These are phyloP conservation scores for Podila horticola DNA, from an alignment of 192 early-diverging fungal species.

Conservation along the genomic window DNA sequence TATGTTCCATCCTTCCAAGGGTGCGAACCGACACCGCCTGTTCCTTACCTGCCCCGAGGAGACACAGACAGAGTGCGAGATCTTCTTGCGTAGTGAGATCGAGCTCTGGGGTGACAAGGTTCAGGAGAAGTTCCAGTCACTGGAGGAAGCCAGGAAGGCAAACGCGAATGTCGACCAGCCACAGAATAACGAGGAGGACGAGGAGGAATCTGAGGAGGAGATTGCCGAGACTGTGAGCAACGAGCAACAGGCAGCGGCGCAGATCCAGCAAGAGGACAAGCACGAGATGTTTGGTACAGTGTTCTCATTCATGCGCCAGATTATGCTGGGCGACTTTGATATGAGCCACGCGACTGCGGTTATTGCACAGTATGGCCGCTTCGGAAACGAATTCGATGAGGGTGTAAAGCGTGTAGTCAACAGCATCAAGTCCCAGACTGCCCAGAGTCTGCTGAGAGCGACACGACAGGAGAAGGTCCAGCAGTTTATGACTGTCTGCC, in stretches of 20 bases:
- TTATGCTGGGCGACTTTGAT: conserved; percentile 55
- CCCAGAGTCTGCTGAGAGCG: conserved; percentile 9
- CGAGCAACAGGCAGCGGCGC: conserved; percentile 19
- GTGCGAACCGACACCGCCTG: conserved; percentile 24
- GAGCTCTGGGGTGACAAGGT: conserved; percentile 35
- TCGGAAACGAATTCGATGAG: conserved; percentile 57
- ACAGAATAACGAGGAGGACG: conserved; percentile 1
- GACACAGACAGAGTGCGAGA: conserved; percentile 41
- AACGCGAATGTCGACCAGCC: conserved; percentile 2
- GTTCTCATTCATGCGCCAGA: conserved; percentile 52
- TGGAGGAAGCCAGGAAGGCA: conserved; percentile 18
- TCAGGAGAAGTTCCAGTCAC: conserved; percentile 9
- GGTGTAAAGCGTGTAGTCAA: conserved; percentile 53
- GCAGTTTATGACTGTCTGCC: conserved; percentile 43
- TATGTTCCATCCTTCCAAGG: conserved; percentile 46
- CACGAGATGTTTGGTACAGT: conserved; percentile 52
- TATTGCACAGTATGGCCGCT: conserved; percentile 48
- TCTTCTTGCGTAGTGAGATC: conserved; percentile 53
- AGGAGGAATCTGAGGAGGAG: conserved; percentile 2
- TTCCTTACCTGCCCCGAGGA: conserved; percentile 44
- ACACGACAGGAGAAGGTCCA: conserved; percentile 19
- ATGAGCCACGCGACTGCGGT: conserved; percentile 37
- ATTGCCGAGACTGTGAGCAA: conserved; percentile 22
- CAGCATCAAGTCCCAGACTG: conserved; percentile 49
- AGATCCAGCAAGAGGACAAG: conserved; percentile 44